Conservation (phyloP, 352 stramenopile species). For the Phytophthora idaei region DNA sequence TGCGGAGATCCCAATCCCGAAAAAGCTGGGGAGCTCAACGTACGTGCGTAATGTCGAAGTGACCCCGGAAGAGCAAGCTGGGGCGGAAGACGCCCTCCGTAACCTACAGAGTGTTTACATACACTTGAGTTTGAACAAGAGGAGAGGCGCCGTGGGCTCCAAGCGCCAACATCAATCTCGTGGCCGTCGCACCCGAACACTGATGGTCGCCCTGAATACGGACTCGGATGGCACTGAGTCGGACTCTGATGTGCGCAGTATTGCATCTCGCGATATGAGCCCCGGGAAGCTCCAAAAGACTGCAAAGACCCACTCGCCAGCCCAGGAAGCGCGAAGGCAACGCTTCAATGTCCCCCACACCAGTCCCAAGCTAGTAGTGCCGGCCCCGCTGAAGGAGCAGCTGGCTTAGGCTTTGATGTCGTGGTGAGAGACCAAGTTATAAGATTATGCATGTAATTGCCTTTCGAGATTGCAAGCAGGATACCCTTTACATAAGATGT, state of each 20-base stretch:
- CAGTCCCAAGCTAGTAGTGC: slow-evolving; percentile 21
- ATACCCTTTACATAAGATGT: neutral
- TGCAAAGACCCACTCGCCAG: slow-evolving; percentile 19
- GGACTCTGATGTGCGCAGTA: slow-evolving; percentile 17
- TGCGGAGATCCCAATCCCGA: slow-evolving; percentile 70
- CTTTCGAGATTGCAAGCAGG: neutral
- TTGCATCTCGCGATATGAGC: slow-evolving; percentile 12
- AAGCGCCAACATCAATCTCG: slow-evolving; percentile 30
- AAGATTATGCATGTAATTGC: slow-evolving; percentile 2
- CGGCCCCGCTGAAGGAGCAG: slow-evolving; percentile 29
- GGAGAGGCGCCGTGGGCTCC: slow-evolving; percentile 4
- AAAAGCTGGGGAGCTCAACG: slow-evolving; percentile 72
- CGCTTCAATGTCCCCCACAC: slow-evolving; percentile 15
- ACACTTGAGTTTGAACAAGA: slow-evolving; percentile 24
- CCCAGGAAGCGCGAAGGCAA: slow-evolving; percentile 27
- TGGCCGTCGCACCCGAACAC: slow-evolving; percentile 3
- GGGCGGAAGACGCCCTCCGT: slow-evolving; percentile 46
- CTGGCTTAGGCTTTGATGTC: slow-evolving; percentile 19
- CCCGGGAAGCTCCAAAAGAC: slow-evolving; percentile 31
- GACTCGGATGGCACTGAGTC: slow-evolving; percentile 30
- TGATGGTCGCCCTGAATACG: slow-evolving; percentile 8
- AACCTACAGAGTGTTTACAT: slow-evolving; percentile 48
- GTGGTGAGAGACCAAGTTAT: slow-evolving; percentile 18
- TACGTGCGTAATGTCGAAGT: slow-evolving; percentile 54
- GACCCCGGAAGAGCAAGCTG: slow-evolving; percentile 35